phyloP scores from a whole-genome alignment of 257 asterid species.

The Echium plantagineum region DNA sequence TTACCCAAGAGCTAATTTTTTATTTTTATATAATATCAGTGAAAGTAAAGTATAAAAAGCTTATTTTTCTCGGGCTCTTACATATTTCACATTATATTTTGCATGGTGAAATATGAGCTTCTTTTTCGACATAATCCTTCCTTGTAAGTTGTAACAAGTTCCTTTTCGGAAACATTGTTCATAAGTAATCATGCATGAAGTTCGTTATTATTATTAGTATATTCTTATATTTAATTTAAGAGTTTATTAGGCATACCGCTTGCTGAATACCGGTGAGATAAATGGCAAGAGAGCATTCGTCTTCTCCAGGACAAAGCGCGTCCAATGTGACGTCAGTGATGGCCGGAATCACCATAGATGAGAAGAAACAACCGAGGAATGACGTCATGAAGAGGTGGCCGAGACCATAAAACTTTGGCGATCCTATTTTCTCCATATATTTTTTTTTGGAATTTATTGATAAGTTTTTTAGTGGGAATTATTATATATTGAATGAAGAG shows the following conservation, averaged over 20 bases:
- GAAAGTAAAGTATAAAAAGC: too few relatives aligned
- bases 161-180: too few relatives aligned
- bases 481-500: background rate
- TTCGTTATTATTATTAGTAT: too few relatives aligned
- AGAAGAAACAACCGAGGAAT: slow-evolving; percentile 63
- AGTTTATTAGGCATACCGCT: slow-evolving; percentile 31
- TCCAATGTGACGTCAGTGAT: slow-evolving; percentile 74
- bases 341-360: slow-evolving; percentile 84
- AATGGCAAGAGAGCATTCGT: slow-evolving; percentile 72
- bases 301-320: slow-evolving; percentile 75
- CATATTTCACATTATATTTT: too few relatives aligned
- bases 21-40: too few relatives aligned
- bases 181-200: too few relatives aligned
- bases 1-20: too few relatives aligned
- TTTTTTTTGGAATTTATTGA: background rate
- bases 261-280: slow-evolving; percentile 85
- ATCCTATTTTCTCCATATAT: slow-evolving; percentile 24
- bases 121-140: too few relatives aligned
- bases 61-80: too few relatives aligned
- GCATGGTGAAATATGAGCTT: background rate
- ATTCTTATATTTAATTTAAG: too few relatives aligned
- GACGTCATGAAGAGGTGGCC: slow-evolving; percentile 84
- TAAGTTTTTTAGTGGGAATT: background rate
- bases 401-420: slow-evolving; percentile 31
- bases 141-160: too few relatives aligned